Base-by-base conservation (phyloP, 768 basidiomycete genomes). In the Hydnum rufescens region DNA sequence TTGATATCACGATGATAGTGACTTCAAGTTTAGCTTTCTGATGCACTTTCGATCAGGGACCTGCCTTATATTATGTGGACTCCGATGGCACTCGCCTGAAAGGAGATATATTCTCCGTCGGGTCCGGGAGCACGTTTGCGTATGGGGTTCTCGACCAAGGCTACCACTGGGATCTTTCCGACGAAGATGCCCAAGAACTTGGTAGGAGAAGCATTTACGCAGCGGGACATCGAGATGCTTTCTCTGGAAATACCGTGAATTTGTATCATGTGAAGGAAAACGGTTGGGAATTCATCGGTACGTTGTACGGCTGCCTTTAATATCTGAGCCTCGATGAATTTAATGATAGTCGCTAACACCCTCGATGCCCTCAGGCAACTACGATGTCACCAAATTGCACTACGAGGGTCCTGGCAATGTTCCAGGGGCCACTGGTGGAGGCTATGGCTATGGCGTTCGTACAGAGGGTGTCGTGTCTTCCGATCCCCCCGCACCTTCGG, bases 81-180 rank as follows among this genome's bases (percentile, higher is more conserved):
- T 90, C 86, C 3, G 95, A 97, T 59, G 95, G 95, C 42, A 83
- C 87, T 4, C 82, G 95, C 29, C 71, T 97, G 48, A 93, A 92
- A 64, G 95, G 95, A 49, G 80, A 99, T 65, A 66, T 97, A n/a
- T 99, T 99, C 71, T 95, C 90, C 3, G 95, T 99, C 32, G 95
- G 95, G 28, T 96, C 93, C 3, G 95, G 95, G 61, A 88, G 85
- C 64, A 96, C 95, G 4, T 95, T 90, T 60, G 95, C 95, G n/a
- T 97, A 97, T 61, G 93, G 95, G 73, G 88, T 97, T 1, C 73
- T 95, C 47, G 95, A 97, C 66, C 92, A 95, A 67, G 90, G 83
- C 8, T 90, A 92, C 64, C 76, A 70, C 55, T 97, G 85, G 86
- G 90, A 97, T 62, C 67, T 99, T 55, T 76, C 80, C 22, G 88